Evolutionary conservation across 306 rosid species (phyloP).

Genomic region (Gastrolobium villosum): DNA sequence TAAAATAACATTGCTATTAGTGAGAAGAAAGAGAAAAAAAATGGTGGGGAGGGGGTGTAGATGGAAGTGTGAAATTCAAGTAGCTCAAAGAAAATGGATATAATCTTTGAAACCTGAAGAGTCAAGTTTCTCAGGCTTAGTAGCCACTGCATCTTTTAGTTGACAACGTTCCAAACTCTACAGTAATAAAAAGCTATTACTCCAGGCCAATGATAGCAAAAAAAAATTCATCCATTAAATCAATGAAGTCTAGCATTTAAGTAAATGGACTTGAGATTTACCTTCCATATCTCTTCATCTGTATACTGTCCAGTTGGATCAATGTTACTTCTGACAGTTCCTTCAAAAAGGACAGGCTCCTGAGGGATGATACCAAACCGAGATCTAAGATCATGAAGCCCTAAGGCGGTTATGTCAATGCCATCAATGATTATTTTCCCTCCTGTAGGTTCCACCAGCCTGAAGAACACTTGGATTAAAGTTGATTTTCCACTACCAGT

Average conservation of each 20-base stretch:
- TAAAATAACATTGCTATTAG: constrained; percentile 18
- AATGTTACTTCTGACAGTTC: constrained; percentile 88
- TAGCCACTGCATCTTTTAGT: constrained; percentile 83
- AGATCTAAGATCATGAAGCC: constrained; percentile 95
- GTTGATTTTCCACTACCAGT: constrained; percentile 98
- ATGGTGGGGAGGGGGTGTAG: no score
- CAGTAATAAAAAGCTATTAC: constrained; percentile 38
- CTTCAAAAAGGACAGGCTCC: constrained; percentile 98
- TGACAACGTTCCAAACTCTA: constrained; percentile 94
- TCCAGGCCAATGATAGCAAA: constrained; percentile 11
- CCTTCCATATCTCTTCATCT: constrained; percentile 98
- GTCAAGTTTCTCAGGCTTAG: constrained; percentile 84
- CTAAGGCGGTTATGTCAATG: constrained; percentile 73
- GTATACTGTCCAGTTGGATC: constrained; percentile 79
- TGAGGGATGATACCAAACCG: constrained; percentile 97
- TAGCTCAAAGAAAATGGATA: constrained; percentile 25
- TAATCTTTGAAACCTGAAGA: constrained; percentile 67
- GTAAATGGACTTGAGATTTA: constrained; percentile 33
- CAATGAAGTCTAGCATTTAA: background rate
- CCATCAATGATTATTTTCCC: constrained; percentile 87
- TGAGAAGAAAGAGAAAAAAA: background rate
- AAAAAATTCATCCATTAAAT: background rate
- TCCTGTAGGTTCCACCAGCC: constrained; percentile 95
- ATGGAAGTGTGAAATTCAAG: constrained; percentile 30
- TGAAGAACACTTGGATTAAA: constrained; percentile 88